phyloP scores from a whole-genome alignment of 345 rosid genomes.

The Abelmoschus esculentus region DNA sequence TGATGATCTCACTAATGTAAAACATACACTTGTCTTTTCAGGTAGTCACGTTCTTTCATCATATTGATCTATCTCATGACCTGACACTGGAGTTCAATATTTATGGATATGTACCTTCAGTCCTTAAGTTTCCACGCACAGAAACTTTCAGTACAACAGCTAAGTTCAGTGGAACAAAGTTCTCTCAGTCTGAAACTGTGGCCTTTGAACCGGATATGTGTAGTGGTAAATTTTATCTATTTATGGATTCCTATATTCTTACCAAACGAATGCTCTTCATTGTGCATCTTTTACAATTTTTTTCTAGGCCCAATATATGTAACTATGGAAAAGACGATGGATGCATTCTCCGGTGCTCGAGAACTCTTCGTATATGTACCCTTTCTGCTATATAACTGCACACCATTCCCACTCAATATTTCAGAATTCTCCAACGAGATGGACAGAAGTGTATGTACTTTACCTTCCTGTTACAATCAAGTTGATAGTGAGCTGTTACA shows the following conservation, averaged over 20 bases:
- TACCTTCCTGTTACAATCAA: slow-evolving; percentile 72
- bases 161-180: slow-evolving; percentile 64
- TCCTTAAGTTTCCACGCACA: slow-evolving; percentile 64
- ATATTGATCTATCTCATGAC: slow-evolving; percentile 84
- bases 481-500: slow-evolving; percentile 43
- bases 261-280: slow-evolving; percentile 10
- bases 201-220: slow-evolving; percentile 39
- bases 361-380: slow-evolving; percentile 74
- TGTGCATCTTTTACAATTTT: slow-evolving; percentile 3
- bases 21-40: slow-evolving; percentile 24
- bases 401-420: slow-evolving; percentile 63
- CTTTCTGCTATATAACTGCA: slow-evolving; percentile 70
- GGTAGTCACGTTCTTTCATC: slow-evolving; percentile 72
- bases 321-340: slow-evolving; percentile 70
- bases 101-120: slow-evolving; percentile 48
- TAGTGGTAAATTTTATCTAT: slow-evolving; percentile 36
- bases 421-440: slow-evolving; percentile 48
- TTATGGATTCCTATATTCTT: background rate
- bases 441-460: slow-evolving; percentile 35
- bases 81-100: slow-evolving; percentile 54
- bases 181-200: slow-evolving; percentile 55
- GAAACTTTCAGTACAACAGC: slow-evolving; percentile 62
- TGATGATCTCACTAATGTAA: slow-evolving; percentile 13
- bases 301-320: slow-evolving; percentile 55
- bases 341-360: slow-evolving; percentile 80